Evolutionary conservation across 352 stramenopile genomes (phyloP).

Genomic region (Phytophthora quininea): DNA sequence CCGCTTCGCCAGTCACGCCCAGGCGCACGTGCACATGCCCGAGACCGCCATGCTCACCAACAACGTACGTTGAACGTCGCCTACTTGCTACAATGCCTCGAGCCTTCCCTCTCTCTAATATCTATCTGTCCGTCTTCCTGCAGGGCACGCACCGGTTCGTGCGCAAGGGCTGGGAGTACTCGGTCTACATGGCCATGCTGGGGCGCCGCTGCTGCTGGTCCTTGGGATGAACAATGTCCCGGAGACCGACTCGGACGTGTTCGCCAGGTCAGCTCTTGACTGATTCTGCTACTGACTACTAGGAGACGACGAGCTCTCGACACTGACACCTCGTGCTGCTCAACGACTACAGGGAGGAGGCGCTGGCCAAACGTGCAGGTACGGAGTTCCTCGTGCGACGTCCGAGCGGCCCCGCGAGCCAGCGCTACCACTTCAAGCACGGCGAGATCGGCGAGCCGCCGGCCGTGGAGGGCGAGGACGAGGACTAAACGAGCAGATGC

Average conservation of each 20-base stretch:
- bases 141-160: conserved; percentile 81
- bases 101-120: not conserved
- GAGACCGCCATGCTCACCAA: conserved; percentile 90
- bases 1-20: conserved; percentile 57
- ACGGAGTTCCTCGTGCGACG: conserved; percentile 52
- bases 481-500: conserved; percentile 18
- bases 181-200: conserved; percentile 76
- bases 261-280: conserved; percentile 52
- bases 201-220: conserved; percentile 76
- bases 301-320: too few relatives aligned
- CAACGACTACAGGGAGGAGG: conserved; percentile 48
- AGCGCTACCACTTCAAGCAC: conserved; percentile 45
- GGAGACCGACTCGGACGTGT: conserved; percentile 86
- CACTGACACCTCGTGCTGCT: too few relatives aligned
- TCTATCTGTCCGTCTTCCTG: not conserved
- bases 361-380: conserved; percentile 58
- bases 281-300: not conserved
- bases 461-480: conserved; percentile 53
- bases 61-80: conserved; percentile 57
- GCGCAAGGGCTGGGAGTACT: conserved; percentile 88
- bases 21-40: conserved; percentile 76
- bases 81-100: not conserved
- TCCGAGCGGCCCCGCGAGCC: conserved; percentile 47
- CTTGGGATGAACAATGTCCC: conserved; percentile 80
- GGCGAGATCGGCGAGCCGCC: conserved; percentile 70